Conservation (phyloP, 768 basidiomycete genomes). For the Boletus eberwhitei region DNA sequence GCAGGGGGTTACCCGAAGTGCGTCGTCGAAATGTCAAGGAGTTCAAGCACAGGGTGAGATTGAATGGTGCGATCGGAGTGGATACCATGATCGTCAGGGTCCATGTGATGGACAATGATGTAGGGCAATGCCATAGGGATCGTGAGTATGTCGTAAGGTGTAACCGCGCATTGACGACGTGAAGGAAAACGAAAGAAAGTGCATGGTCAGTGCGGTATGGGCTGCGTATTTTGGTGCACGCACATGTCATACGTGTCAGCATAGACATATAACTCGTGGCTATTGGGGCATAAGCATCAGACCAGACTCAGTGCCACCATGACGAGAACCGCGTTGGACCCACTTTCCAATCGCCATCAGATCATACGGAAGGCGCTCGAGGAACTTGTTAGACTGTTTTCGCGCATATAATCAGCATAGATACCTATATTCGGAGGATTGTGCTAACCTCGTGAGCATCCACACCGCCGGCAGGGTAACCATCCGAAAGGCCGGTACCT, state of each 20-base stretch:
- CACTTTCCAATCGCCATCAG: conserved; percentile 82
- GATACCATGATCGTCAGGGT: conserved; percentile 9
- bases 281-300: conserved; percentile 21
- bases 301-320: too few species aligned
- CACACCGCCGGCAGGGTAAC: conserved; percentile 63
- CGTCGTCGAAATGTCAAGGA: background rate
- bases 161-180: background rate
- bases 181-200: background rate
- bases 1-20: background rate
- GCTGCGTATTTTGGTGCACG: conserved; percentile 4
- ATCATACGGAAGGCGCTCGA: conserved; percentile 75
- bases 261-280: conserved; percentile 82
- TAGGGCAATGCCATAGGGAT: background rate
- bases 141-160: background rate
- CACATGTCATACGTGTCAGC: conserved; percentile 65
- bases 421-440: background rate
- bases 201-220: conserved; percentile 2
- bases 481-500: conserved; percentile 79
- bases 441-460: conserved; percentile 64
- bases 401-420: background rate
- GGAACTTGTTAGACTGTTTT: conserved; percentile 67
- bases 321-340: conserved; percentile 21
- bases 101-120: background rate
- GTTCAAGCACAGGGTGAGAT: background rate
- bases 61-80: background rate